phyloP scores from a whole-genome alignment of 2,329 filamentous ascomycete genomes.

The Aspergillus pseudoterreus region DNA sequence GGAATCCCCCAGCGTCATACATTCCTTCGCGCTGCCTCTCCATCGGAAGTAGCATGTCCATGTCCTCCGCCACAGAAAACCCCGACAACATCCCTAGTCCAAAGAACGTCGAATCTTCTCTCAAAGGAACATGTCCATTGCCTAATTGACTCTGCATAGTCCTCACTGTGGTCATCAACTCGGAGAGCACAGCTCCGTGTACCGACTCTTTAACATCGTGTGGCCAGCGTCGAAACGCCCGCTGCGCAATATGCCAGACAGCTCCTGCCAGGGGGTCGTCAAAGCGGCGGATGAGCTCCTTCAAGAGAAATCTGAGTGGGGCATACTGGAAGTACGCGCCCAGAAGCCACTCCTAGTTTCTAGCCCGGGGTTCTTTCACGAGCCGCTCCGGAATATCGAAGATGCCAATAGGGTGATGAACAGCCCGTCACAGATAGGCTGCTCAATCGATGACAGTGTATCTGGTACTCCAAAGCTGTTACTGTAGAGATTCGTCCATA shows the following conservation, averaged over 20 bases:
- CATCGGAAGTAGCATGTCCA: no score
- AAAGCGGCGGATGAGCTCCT: constrained; percentile 2
- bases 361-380: constrained; percentile 11
- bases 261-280: background rate
- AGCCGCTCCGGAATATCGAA: constrained; percentile 46
- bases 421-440: constrained; percentile 57
- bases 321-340: constrained; percentile 15
- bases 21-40: no score
- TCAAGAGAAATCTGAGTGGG: constrained; percentile 13
- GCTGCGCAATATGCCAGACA: background rate
- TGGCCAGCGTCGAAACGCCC: background rate
- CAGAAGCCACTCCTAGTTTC: constrained; percentile 17
- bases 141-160: background rate
- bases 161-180: background rate
- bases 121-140: background rate
- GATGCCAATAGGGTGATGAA: constrained; percentile 65
- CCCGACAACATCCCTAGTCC: background rate
- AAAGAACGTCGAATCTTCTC: background rate
- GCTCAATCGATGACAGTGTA: background rate
- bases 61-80: no score
- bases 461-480: background rate
- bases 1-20: no score
- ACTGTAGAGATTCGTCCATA: constrained; percentile 69
- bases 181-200: background rate
- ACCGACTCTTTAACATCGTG: background rate